Conservation (phyloP, 2,329 filamentous ascomycete genomes). For the Phoma sp. region DNA sequence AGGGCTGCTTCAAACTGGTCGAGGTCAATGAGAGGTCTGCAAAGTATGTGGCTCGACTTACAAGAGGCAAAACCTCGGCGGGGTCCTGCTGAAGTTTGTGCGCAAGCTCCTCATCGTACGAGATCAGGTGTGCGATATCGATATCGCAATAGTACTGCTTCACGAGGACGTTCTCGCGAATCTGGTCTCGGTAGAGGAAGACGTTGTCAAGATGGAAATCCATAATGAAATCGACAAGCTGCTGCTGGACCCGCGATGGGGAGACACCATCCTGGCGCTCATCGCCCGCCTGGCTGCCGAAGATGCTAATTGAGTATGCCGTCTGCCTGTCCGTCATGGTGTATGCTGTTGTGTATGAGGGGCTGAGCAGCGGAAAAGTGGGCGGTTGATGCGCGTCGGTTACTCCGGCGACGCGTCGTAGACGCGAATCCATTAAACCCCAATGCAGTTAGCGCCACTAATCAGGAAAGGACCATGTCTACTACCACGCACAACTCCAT, state of each 20-base stretch:
- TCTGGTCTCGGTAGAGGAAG: constrained; percentile 96
- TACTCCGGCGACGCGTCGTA: constrained; percentile 23
- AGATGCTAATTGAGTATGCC: constrained; percentile 83
- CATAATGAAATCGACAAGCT: constrained; percentile 88
- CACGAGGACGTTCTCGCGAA: constrained; percentile 90
- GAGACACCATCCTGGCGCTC: constrained; percentile 39
- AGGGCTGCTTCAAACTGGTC: constrained; percentile 85
- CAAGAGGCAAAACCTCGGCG: constrained; percentile 88
- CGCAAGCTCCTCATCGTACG: constrained; percentile 93
- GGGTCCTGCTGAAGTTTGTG: constrained; percentile 89
- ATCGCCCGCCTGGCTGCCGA: constrained; percentile 55
- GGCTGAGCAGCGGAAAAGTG: constrained; percentile 16
- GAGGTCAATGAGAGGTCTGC: constrained; percentile 20
- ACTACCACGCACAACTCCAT: too few species aligned
- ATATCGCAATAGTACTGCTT: constrained; percentile 97
- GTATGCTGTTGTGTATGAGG: constrained; percentile 21
- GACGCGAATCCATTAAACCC: constrained; percentile 11
- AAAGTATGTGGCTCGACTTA: constrained; percentile 52
- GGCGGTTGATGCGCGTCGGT: constrained; percentile 26
- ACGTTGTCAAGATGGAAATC: constrained; percentile 93
- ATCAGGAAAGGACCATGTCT: too few species aligned
- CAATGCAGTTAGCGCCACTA: constrained; percentile 1
- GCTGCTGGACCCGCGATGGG: constrained; percentile 65
- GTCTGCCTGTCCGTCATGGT: constrained; percentile 73
- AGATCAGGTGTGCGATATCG: constrained; percentile 93